Evolutionary conservation across 345 rosid genomes (phyloP), one percentile per base, ranked within the genome.

Genomic region (Trapa bicornis): DNA sequence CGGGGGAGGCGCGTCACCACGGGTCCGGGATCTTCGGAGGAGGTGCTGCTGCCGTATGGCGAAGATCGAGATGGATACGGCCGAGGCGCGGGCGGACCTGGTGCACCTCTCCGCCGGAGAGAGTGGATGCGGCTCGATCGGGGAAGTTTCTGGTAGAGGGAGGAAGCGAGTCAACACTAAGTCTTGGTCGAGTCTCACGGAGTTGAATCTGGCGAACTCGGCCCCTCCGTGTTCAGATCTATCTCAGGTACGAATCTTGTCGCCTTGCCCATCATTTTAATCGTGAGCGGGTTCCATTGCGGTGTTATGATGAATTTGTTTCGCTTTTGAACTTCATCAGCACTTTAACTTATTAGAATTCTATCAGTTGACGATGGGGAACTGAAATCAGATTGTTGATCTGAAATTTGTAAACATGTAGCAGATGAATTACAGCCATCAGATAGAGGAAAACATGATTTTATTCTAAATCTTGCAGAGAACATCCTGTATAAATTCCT

Each of bases 111-210:
- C 85, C 65, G 69, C 65, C 84, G 68, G 83, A 58, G 86, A 80
- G 13, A 81, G 79, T 61, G 83, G 92, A 91, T 4, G 86, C 87
- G 11, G 48, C 48, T 45, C 48, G 13, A 13, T 11, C 48, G 48
- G 48, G 48, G 11, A 45, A 45, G 48, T 45, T 11, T 11, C 48
- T 7, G 69, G 85, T 80, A 75, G 81, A 85, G 61, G 12, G 48
- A 86, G 76, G 41, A 83, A 82, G 71, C 83, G 94, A 80, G 87
- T 77, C 79, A 87, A 79, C 74, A 72, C 75, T 41, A 92, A 85
- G 83, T 87, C 94, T 15, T 80, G 79, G 53, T 75, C 61, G 37
- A 65, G 57, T 65, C 58, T 17, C 32, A 48, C 75, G 64, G 69
- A 32, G 57, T 71, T 72, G 74, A 75, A 78, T 75, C 72, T 73